Evolutionary conservation across 768 basidiomycete genomes (phyloP).

Genomic region (Mycena galericulata): DNA sequence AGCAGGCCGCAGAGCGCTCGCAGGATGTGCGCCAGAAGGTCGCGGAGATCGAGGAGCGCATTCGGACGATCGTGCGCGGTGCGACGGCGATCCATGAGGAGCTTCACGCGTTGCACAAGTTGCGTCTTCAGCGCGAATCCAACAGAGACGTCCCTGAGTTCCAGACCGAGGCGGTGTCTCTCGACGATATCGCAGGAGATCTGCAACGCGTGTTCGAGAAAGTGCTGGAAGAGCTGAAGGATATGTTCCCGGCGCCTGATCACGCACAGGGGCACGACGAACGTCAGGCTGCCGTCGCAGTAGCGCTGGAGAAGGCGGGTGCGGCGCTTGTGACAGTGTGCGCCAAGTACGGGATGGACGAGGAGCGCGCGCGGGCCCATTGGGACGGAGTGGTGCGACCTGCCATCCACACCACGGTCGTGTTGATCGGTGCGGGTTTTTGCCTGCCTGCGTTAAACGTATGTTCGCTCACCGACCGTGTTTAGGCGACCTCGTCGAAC

Average conservation of each 20-base stretch:
- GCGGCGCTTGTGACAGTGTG: conserved; percentile 39
- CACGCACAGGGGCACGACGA: conserved; percentile 44
- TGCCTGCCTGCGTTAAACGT: not conserved
- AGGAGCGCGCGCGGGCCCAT: conserved; percentile 36
- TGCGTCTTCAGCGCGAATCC: not conserved
- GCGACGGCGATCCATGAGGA: conserved; percentile 32
- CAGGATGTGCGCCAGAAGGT: conserved; percentile 35
- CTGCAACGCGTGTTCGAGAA: conserved; percentile 36
- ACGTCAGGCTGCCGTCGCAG: conserved; percentile 35
- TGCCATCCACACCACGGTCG: conserved; percentile 36
- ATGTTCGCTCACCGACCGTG: not conserved
- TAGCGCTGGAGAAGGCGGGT: conserved; percentile 41
- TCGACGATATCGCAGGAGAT: conserved; percentile 32
- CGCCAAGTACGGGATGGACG: conserved; percentile 36
- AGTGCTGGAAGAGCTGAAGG: conserved; percentile 40
- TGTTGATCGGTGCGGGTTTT: conserved; percentile 39
- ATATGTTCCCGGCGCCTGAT: conserved; percentile 44
- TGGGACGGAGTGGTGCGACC: conserved; percentile 41
- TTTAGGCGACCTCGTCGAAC: conserved; percentile 48
- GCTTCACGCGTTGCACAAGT: not conserved
- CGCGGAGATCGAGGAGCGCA: conserved; percentile 35
- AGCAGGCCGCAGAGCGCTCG: conserved; percentile 27
- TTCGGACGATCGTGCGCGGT: conserved; percentile 35
- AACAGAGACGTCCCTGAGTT: not conserved
- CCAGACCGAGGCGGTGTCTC: not conserved